phyloP scores from a whole-genome alignment of 768 basidiomycete species.

The Russula foetens region DNA sequence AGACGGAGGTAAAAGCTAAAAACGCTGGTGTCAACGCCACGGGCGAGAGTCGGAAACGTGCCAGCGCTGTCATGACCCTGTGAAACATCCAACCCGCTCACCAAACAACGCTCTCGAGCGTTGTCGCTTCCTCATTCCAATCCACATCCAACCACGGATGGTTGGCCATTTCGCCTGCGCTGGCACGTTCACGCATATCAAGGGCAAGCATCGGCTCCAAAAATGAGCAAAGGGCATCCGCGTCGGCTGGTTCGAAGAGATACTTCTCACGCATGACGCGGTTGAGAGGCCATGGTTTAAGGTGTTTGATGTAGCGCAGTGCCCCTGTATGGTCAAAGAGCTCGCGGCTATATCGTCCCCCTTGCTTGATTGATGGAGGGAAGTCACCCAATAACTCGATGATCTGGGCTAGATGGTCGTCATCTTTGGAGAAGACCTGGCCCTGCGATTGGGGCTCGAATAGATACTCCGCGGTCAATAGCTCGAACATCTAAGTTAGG shows the following conservation, averaged over 20 bases:
- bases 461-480: constrained; percentile 85
- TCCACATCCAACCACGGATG: constrained; percentile 62
- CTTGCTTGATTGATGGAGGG: constrained; percentile 63
- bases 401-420: constrained; percentile 94
- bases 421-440: constrained; percentile 82
- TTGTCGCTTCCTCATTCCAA: constrained; percentile 25
- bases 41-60: neutral
- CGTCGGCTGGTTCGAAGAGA: constrained; percentile 51
- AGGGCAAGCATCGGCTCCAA: constrained; percentile 68
- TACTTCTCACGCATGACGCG: constrained; percentile 91
- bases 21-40: neutral
- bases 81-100: constrained; percentile 19
- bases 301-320: constrained; percentile 61
- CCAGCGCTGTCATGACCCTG: neutral
- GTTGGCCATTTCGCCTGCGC: constrained; percentile 64
- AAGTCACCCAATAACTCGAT: constrained; percentile 86
- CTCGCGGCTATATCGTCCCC: constrained; percentile 78
- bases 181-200: constrained; percentile 58
- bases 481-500: constrained; percentile 62
- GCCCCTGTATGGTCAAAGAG: constrained; percentile 65
- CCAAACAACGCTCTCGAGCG: constrained; percentile 26
- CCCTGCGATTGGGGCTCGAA: constrained; percentile 85
- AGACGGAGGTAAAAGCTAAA: neutral
- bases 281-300: constrained; percentile 76
- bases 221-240: constrained; percentile 53